Evolutionary conservation across 768 basidiomycete genomes (phyloP).

Genomic region (Russula virescens): DNA sequence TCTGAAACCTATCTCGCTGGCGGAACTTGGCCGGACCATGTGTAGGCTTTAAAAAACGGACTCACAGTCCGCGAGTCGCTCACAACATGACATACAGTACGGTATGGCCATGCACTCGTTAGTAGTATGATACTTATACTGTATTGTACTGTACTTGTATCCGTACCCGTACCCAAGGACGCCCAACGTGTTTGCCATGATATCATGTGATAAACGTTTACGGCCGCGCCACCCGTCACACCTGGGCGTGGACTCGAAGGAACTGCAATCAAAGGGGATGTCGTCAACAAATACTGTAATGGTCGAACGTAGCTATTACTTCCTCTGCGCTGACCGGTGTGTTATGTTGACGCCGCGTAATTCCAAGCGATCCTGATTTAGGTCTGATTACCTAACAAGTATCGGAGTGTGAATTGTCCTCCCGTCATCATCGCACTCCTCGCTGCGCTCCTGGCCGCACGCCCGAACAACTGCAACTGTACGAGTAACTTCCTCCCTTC

Average conservation of each 20-base stretch:
- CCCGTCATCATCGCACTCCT: not conserved
- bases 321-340: not conserved
- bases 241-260: not conserved
- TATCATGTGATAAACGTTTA: no score
- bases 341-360: no score
- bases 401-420: constrained; percentile 15
- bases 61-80: not conserved
- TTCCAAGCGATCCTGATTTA: no score
- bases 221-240: not conserved
- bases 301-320: no score
- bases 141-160: no score
- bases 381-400: not conserved
- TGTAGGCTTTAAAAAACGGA: not conserved
- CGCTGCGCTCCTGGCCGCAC: not conserved
- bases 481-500: not conserved
- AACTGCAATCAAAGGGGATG: not conserved
- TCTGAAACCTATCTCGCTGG: no score
- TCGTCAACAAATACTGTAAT: not conserved
- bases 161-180: no score
- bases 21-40: not conserved
- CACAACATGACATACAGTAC: no score
- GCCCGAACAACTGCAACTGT: not conserved
- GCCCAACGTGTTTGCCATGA: no score
- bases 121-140: no score
- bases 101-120: no score